Evolutionary conservation across 257 asterid genomes (phyloP).

Genomic region (Gardenia jasminoides): DNA sequence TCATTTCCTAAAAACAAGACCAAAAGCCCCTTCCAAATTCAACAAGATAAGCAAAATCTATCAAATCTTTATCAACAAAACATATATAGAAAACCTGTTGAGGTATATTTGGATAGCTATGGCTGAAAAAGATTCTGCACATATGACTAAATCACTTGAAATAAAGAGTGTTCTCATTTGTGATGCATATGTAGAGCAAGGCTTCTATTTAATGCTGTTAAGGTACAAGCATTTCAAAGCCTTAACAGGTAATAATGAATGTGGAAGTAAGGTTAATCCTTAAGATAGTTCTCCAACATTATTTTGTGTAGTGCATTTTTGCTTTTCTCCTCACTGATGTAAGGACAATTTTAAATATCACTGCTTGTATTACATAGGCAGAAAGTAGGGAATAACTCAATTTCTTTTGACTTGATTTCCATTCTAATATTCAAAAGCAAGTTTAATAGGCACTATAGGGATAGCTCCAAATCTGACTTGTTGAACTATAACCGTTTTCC

Average conservation of each 20-base stretch:
- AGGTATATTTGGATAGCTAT: not conserved
- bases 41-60: not conserved
- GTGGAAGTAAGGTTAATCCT: not conserved
- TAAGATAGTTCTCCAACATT: not conserved
- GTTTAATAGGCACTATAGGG: not conserved
- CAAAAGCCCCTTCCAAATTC: not conserved
- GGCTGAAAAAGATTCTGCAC: no score
- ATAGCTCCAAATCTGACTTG: not conserved
- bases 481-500: not conserved
- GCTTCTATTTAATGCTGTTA: not conserved
- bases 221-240: not conserved
- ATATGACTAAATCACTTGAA: not conserved
- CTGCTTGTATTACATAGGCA: not conserved
- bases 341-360: no score
- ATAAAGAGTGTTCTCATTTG: not conserved
- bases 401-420: not conserved
- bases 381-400: not conserved
- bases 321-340: not conserved
- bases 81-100: not conserved
- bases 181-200: not conserved
- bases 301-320: not conserved
- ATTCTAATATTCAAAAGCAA: not conserved
- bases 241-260: not conserved
- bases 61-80: not conserved
- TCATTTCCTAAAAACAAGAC: not conserved